Base-by-base conservation (phyloP, 257 asterid genomes). In the Sherardia arvensis region DNA sequence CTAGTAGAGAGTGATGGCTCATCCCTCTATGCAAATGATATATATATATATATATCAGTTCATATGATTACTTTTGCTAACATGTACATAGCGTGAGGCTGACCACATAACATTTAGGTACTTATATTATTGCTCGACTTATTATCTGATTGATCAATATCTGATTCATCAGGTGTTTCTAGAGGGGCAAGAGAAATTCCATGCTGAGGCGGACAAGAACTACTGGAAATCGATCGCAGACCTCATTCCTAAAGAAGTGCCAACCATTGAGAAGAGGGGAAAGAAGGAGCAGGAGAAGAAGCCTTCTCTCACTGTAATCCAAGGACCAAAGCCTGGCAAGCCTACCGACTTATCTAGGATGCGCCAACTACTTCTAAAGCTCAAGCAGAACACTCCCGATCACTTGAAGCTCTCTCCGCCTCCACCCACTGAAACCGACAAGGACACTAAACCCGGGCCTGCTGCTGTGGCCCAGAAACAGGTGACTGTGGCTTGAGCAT, bases 271-370 rank as follows among this genome's bases (percentile, higher is more conserved):
- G 69, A 86, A 81, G 81, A 77, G 78, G 69, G 78, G 77, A 30
- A 83, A 79, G 79, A 84, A 87, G 72, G 88, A 81, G 14, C 75
- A 79, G 60, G 97, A 85, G 64, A 83, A 83, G 76, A 85, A 82
- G 75, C 80, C 81, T 58, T 75, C 93, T 4, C 38, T 78, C 22
- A 57, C 47, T 29, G 82, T 84, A 63, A 74, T 84, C 60, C 91
- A 85, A 68, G 97, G 97, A 10, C 97, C 95, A 36, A 90, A 90
- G 78, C 95, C 95, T 17, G 97, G 97, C 43, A 90, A 84, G 71
- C 91, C 86, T 9, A 79, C 95, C 1, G 90, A 90, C 68, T 61
- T 83, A 30, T 57, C 87, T 15, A 85, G 97, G 71, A 85, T 90
- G 95, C 73, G 96, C 53, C 88, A 85, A 64, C 49, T 84, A 59